These are phyloP conservation scores for Cryphonectria nitschkei DNA, from an alignment of 2,329 filamentous ascomycete species.

Conservation along the genomic window DNA sequence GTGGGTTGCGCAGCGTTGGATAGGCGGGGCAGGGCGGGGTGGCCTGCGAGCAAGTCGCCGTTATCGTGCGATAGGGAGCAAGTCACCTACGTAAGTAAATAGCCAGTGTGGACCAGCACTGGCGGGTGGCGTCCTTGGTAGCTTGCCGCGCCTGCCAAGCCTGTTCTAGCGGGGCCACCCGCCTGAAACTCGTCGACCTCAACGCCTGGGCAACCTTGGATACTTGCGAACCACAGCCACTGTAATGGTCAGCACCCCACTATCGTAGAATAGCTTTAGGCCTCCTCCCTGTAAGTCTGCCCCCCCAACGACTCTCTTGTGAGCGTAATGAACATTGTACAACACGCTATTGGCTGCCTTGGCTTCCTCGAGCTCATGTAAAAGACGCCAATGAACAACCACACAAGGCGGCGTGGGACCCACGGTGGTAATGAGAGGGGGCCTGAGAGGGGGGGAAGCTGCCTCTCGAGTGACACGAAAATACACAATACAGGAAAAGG, in stretches of 20 bases:
- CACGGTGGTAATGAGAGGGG: neutral
- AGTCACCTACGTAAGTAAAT: neutral
- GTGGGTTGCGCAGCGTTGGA: neutral
- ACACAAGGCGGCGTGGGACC: neutral
- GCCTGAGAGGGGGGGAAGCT: neutral
- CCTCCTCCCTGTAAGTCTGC: neutral
- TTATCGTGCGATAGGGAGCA: neutral
- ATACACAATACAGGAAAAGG: no score
- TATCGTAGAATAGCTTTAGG: neutral
- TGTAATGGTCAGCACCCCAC: conserved; percentile 27
- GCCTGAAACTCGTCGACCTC: neutral
- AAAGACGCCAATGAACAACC: neutral
- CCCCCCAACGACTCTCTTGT: neutral
- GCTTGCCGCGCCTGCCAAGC: neutral
- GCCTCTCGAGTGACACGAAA: no score
- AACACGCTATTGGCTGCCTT: conserved; percentile 21
- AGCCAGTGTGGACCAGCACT: neutral
- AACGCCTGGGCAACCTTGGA: neutral
- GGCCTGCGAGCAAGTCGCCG: neutral
- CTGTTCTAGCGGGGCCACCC: conserved; percentile 23
- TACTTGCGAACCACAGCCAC: conserved; percentile 18
- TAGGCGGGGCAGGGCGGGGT: neutral
- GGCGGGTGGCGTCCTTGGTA: neutral
- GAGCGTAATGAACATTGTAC: conserved; percentile 23
- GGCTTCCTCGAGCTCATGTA: neutral